Conservation (phyloP, 2,329 filamentous ascomycete species). For the Seiridium cupressi region DNA sequence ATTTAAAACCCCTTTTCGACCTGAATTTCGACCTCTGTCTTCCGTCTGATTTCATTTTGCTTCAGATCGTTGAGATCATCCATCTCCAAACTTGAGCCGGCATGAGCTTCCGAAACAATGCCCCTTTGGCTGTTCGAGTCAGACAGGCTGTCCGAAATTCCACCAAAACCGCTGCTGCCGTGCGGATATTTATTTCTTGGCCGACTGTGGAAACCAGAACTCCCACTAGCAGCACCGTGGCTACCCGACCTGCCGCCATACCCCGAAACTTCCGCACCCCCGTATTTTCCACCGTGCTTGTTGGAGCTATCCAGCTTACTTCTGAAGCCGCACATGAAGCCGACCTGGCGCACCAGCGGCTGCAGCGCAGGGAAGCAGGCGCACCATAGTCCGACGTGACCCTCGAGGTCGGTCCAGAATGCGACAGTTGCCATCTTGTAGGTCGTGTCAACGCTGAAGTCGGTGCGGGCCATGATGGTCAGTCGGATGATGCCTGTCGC, state of each 20-base stretch:
- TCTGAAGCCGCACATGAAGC: slow-evolving; percentile 18
- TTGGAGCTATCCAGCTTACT: slow-evolving; percentile 4
- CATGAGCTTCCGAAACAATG: background rate
- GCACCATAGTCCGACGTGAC: slow-evolving; percentile 41
- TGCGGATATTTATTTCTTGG: background rate
- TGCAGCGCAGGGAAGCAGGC: slow-evolving; percentile 22
- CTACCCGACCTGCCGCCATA: background rate
- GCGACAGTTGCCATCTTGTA: slow-evolving; percentile 33
- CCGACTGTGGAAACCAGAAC: background rate
- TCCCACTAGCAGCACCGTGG: background rate
- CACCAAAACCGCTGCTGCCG: background rate
- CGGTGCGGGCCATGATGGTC: slow-evolving; percentile 28
- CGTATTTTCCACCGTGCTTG: background rate
- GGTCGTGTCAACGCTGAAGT: slow-evolving; percentile 30
- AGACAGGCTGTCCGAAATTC: background rate
- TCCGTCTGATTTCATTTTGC: background rate
- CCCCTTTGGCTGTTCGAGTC: slow-evolving; percentile 3
- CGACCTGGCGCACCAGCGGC: background rate
- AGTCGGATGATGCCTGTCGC: slow-evolving; percentile 36
- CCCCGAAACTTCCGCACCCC: background rate
- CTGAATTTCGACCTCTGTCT: background rate
- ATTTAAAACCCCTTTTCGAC: background rate
- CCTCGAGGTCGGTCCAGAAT: slow-evolving; percentile 39
- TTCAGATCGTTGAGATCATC: slow-evolving; percentile 28
- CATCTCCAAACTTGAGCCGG: background rate